Evolutionary conservation across 768 basidiomycete species (phyloP).

Genomic region (Suillus clintonianus): DNA sequence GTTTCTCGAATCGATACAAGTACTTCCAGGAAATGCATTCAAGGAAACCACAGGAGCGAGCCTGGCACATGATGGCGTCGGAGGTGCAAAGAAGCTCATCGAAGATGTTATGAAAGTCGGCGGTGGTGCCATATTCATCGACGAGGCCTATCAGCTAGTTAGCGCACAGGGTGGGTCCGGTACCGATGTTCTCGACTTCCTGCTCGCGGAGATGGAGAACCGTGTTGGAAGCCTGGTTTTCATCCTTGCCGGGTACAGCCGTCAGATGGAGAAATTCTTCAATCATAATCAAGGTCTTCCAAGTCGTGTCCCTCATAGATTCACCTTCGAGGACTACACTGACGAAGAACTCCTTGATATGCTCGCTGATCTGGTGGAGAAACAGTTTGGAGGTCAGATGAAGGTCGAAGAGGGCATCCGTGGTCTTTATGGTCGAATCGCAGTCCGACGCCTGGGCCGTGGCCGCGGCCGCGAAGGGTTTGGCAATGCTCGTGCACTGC

Average conservation of each 20-base stretch:
- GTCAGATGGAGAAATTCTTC: constrained; percentile 70
- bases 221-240: constrained; percentile 60
- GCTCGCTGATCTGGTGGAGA: constrained; percentile 44
- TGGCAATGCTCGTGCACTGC: constrained; percentile 60
- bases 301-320: constrained; percentile 58
- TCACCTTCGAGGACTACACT: constrained; percentile 58
- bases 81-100: constrained; percentile 46
- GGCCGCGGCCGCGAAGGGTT: constrained; percentile 55
- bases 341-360: constrained; percentile 53
- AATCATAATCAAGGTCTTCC: constrained; percentile 65
- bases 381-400: constrained; percentile 47
- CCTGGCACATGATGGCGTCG: constrained; percentile 54
- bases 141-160: constrained; percentile 67
- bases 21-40: constrained; percentile 50
- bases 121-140: constrained; percentile 63
- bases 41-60: constrained; percentile 59
- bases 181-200: constrained; percentile 57
- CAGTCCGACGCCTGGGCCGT: constrained; percentile 52
- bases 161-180: constrained; percentile 46
- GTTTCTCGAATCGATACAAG: constrained; percentile 50
- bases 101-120: constrained; percentile 48
- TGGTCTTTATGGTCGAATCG: constrained; percentile 44
- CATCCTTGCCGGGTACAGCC: constrained; percentile 64
- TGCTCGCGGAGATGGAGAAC: constrained; percentile 71
- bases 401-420: constrained; percentile 39